Evolutionary conservation across 257 asterid genomes (phyloP), one percentile per base, ranked within the genome.

Genomic region (Catharanthus roseus): DNA sequence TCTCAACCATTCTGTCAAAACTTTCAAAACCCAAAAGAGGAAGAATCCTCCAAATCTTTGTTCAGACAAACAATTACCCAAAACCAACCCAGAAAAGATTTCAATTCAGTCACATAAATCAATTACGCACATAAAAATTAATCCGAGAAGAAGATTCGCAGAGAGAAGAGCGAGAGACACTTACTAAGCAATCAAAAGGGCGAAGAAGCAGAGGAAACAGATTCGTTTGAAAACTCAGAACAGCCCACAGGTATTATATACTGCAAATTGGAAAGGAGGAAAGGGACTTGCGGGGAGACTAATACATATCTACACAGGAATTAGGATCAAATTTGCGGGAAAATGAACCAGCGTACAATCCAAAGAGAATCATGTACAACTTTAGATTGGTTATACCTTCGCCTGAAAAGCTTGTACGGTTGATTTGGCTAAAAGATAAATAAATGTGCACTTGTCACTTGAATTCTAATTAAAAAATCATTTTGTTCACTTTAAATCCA

Each of bases 181-280:
- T 28, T 68, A 68, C 72, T 24, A 26, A 67, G 28, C 71, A 67
- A 67, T 44, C 61, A 47, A 47, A 49, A 18, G 6, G 60, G 21
- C 28, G 4, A 49, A 33, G 11, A 3, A 49, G 11, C 4, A 21
- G 4, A 9, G 45, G 5, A 10, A 6, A 34, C 26, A 11, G 6
- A 19, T 18, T 7, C 9, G 8, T 60, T 4, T 2, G 15, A 34
- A 36, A 19, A 34, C 2, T 0, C 67, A 34, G 21, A 33, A 31
- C 13, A 60, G 15, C 67, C 16, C n/a, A 5, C 7, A 21, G 44
- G 10, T 34, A 18, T 61, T 61, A 31, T 34, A 61, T 61, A 33
- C 15, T 1, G 45, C 16, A 34, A 33, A 33, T 7, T 61, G 67
- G n/a, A 19, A 12, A 18, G 67, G 19, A 1, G 15, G 15, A 19